Conservation (phyloP, 2,329 filamentous ascomycete species). For the Pseudogymnoascus sp. region DNA sequence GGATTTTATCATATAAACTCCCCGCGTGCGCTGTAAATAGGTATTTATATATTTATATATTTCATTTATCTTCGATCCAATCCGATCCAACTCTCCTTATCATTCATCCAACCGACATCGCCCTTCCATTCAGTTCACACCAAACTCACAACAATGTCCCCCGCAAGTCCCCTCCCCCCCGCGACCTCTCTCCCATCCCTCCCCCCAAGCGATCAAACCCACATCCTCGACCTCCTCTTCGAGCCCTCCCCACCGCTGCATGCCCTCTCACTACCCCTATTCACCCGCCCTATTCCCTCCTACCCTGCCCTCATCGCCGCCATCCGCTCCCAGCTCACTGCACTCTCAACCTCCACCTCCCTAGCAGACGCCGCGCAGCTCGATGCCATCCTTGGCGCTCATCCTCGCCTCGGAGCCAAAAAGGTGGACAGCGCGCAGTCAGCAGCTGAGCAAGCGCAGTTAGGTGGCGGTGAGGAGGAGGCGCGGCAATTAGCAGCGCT, state of each 20-base stretch:
- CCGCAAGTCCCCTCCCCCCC: neutral
- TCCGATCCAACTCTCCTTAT: neutral
- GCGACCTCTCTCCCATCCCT: neutral
- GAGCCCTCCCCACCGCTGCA: conserved; percentile 73
- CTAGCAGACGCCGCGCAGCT: conserved; percentile 48
- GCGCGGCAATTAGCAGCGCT: conserved; percentile 48
- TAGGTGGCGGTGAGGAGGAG: conserved; percentile 55
- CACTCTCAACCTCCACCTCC: conserved; percentile 45
- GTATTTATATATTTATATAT: neutral
- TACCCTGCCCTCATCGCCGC: conserved; percentile 64
- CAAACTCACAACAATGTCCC: neutral
- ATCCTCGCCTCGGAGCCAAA: conserved; percentile 75
- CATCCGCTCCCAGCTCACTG: conserved; percentile 54
- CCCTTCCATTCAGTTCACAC: neutral
- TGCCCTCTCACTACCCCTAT: conserved; percentile 58
- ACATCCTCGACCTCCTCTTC: conserved; percentile 66
- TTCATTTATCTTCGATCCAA: neutral
- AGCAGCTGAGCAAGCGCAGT: conserved; percentile 69
- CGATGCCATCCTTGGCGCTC: conserved; percentile 66
- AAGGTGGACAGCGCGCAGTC: conserved; percentile 77
- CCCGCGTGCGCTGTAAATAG: neutral
- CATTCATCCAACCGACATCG: neutral
- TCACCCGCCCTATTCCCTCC: conserved; percentile 48
- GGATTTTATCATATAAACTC: conserved; percentile 6
- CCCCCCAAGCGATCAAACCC: neutral